Conservation (phyloP, 2,329 filamentous ascomycete genomes). For the Aspergillus felis region DNA sequence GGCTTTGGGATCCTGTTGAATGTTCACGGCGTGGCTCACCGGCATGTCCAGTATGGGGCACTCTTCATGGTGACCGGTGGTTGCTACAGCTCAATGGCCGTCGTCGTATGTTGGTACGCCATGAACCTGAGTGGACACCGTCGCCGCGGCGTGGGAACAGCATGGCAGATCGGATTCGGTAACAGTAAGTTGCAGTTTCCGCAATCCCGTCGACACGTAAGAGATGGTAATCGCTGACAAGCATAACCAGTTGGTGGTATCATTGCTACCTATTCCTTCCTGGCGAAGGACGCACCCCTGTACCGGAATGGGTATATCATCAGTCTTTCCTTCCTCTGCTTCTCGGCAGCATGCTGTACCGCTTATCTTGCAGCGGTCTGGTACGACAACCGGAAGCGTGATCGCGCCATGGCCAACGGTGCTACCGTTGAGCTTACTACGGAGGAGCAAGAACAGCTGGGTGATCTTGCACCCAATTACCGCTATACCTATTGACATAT, state of each 20-base stretch:
- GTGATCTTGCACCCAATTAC: slow-evolving; percentile 42
- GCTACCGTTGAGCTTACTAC: slow-evolving; percentile 20
- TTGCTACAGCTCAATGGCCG: slow-evolving; percentile 82
- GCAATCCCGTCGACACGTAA: background rate
- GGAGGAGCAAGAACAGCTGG: slow-evolving; percentile 33
- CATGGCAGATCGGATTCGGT: slow-evolving; percentile 75
- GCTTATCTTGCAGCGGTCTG: slow-evolving; percentile 36
- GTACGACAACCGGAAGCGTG: slow-evolving; percentile 39
- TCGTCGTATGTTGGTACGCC: slow-evolving; percentile 78
- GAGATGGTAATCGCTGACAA: slow-evolving; percentile 4
- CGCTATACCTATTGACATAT: slow-evolving; percentile 34
- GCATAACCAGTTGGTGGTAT: slow-evolving; percentile 61
- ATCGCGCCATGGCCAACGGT: slow-evolving; percentile 24
- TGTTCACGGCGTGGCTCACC: slow-evolving; percentile 59
- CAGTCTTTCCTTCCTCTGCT: slow-evolving; percentile 66
- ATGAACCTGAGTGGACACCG: slow-evolving; percentile 75
- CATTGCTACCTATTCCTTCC: slow-evolving; percentile 68
- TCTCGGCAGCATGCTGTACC: slow-evolving; percentile 56
- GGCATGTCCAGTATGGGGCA: slow-evolving; percentile 66
- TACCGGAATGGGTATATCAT: slow-evolving; percentile 75
- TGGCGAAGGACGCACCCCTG: slow-evolving; percentile 61
- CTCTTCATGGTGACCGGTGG: slow-evolving; percentile 80
- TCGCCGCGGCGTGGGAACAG: slow-evolving; percentile 65
- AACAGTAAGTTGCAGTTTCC: slow-evolving; percentile 46
- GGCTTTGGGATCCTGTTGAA: slow-evolving; percentile 73